Evolutionary conservation across 495 filamentous ascomycete species (phyloP).

Genomic region (Tuber brumale): DNA sequence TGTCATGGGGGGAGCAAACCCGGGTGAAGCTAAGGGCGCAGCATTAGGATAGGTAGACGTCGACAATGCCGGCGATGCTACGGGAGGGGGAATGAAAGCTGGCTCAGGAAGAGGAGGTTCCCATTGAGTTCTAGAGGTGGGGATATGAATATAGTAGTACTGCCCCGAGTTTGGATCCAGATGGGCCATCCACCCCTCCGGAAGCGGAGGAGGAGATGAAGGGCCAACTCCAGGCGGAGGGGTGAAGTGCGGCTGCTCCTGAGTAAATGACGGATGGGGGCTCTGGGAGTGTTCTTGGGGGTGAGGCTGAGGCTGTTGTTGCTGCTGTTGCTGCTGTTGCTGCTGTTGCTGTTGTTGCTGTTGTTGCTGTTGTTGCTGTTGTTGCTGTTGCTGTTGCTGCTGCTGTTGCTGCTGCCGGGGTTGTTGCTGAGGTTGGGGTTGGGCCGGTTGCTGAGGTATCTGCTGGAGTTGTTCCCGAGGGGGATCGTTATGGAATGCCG

Average conservation of each 20-base stretch:
- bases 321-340: conserved; percentile 42
- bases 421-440: conserved; percentile 25
- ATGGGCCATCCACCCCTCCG: conserved; percentile 97
- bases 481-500: conserved; percentile 37
- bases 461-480: conserved; percentile 44
- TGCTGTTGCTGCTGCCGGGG: conserved; percentile 46
- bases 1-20: conserved; percentile 51
- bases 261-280: conserved; percentile 42
- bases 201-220: conserved; percentile 79
- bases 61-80: conserved; percentile 68
- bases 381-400: conserved; percentile 30
- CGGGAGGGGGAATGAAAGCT: not conserved
- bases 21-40: conserved; percentile 41
- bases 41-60: conserved; percentile 67
- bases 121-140: conserved; percentile 96
- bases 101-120: conserved; percentile 77
- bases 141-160: conserved; percentile 97
- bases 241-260: conserved; percentile 47
- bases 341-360: conserved; percentile 42
- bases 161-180: conserved; percentile 90
- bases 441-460: conserved; percentile 44
- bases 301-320: conserved; percentile 40
- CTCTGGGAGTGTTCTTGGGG: conserved; percentile 36
- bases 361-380: conserved; percentile 47
- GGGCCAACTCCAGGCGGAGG: conserved; percentile 57